These are phyloP conservation scores for Eutypella sp. DNA, from an alignment of 2,329 filamentous ascomycete species.

Conservation along the genomic window DNA sequence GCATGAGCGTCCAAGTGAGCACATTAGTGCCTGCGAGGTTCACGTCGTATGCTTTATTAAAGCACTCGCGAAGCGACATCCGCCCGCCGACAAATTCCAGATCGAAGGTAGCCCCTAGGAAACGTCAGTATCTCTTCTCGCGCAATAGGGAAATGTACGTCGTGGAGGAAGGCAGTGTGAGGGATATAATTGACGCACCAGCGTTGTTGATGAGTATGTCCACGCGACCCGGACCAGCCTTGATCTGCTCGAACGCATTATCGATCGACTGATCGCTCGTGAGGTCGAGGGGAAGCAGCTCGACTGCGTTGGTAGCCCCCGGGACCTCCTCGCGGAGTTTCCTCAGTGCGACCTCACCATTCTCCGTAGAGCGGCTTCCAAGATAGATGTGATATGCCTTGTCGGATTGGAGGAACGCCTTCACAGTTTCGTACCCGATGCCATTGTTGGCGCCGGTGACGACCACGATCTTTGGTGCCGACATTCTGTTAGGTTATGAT, in stretches of 20 bases:
- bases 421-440: constrained; percentile 54
- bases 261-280: constrained; percentile 47
- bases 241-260: constrained; percentile 37
- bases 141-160: too few species aligned
- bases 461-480: constrained; percentile 36
- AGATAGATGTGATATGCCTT: constrained; percentile 49
- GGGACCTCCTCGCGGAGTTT: constrained; percentile 36
- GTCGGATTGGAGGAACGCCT: constrained; percentile 43
- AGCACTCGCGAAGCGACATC: constrained; percentile 32
- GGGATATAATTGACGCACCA: constrained; percentile 29
- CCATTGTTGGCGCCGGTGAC: constrained; percentile 60
- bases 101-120: constrained; percentile 44
- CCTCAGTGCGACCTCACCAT: constrained; percentile 43
- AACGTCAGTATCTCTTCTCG: neutral
- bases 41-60: constrained; percentile 43
- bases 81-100: constrained; percentile 18
- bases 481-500: neutral
- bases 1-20: constrained; percentile 34
- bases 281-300: constrained; percentile 48
- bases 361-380: constrained; percentile 46
- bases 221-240: constrained; percentile 35
- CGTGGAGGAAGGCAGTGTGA: neutral
- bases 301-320: constrained; percentile 35
- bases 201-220: constrained; percentile 56
- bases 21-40: constrained; percentile 45